Conservation (phyloP, 768 basidiomycete species). For the Termitomyces sp. region DNA sequence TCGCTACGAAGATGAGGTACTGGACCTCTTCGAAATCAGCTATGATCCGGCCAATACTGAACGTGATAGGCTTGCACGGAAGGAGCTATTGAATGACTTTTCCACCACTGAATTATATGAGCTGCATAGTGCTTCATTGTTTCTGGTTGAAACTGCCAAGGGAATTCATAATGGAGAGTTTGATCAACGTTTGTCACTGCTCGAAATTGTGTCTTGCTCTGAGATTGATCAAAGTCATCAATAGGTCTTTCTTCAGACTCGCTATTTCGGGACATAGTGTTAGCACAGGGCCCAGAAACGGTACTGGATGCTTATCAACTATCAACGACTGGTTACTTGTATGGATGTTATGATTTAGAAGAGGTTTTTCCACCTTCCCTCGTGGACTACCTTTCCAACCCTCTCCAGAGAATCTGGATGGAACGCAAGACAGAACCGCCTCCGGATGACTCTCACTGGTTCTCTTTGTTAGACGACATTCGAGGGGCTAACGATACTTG, state of each 20-base stretch:
- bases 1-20: slow-evolving; percentile 4
- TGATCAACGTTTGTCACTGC: not conserved
- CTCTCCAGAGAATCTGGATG: slow-evolving; percentile 15
- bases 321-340: not conserved
- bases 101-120: slow-evolving; percentile 10
- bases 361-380: not conserved
- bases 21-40: no score
- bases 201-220: not conserved
- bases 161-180: slow-evolving; percentile 2
- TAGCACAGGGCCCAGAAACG: slow-evolving; percentile 7
- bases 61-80: slow-evolving; percentile 4
- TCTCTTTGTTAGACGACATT: slow-evolving; percentile 15
- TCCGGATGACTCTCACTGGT: slow-evolving; percentile 13
- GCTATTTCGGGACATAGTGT: not conserved
- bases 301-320: slow-evolving; percentile 12
- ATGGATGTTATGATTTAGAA: not conserved
- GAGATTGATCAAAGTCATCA: not conserved
- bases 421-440: slow-evolving; percentile 18
- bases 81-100: slow-evolving; percentile 9
- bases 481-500: slow-evolving; percentile 13
- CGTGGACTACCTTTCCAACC: slow-evolving; percentile 13
- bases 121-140: slow-evolving; percentile 12
- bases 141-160: slow-evolving; percentile 12
- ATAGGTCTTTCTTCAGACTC: not conserved
- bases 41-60: slow-evolving; percentile 1